Evolutionary conservation across 768 basidiomycete species (phyloP).

Genomic region (Boletus reticulatus): DNA sequence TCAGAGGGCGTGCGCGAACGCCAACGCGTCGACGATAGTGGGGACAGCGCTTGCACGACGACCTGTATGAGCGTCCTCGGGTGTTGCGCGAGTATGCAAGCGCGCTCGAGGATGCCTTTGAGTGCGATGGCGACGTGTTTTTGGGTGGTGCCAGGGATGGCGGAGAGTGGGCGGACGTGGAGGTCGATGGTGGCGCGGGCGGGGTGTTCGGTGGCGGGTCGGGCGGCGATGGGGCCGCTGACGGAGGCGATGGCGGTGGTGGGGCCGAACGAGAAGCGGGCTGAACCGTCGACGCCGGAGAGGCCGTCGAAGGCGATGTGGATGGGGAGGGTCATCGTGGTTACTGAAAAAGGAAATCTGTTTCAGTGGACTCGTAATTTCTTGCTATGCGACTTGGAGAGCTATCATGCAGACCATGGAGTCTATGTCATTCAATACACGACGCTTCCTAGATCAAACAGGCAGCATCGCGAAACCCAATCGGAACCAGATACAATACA

Average conservation of each 20-base stretch:
- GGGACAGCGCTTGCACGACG: conserved; percentile 62
- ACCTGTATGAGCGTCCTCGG: conserved; percentile 77
- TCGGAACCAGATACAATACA: no score
- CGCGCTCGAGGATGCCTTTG: conserved; percentile 55
- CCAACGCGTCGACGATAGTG: neutral
- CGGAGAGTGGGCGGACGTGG: conserved; percentile 62
- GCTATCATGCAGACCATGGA: no score
- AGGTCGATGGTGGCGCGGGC: conserved; percentile 77
- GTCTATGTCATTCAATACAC: no score
- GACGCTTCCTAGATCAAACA: no score
- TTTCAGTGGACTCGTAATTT: no score
- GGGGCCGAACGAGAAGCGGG: conserved; percentile 48
- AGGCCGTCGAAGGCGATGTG: conserved; percentile 55
- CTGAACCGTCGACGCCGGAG: conserved; percentile 75
- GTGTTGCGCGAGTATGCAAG: conserved; percentile 61
- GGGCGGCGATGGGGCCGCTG: conserved; percentile 79
- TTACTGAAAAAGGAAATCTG: neutral
- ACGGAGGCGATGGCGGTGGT: conserved; percentile 60
- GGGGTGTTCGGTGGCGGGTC: conserved; percentile 65
- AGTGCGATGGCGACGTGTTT: conserved; percentile 57
- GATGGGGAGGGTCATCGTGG: conserved; percentile 10
- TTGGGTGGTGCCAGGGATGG: conserved; percentile 66
- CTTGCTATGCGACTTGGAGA: no score
- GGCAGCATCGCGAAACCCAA: no score
- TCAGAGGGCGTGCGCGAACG: neutral